These are phyloP conservation scores for Circinella umbellata DNA, from an alignment of 371 early-diverging fungal genomes.

Conservation along the genomic window DNA sequence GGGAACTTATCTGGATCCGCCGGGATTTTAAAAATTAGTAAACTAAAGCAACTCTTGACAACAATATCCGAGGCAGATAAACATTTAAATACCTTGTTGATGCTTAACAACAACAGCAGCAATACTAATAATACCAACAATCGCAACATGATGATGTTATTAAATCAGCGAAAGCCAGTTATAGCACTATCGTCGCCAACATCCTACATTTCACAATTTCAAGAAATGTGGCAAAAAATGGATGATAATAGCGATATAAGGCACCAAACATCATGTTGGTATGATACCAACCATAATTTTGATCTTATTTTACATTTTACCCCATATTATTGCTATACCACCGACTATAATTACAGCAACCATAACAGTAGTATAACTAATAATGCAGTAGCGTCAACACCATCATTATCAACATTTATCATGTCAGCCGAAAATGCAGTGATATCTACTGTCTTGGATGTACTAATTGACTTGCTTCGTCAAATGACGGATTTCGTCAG, in stretches of 20 bases:
- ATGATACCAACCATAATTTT: conserved; percentile 46
- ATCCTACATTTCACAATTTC: conserved; percentile 28
- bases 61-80: conserved; percentile 75
- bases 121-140: no score
- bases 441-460: background rate
- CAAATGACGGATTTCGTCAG: conserved; percentile 8
- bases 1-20: conserved; percentile 46
- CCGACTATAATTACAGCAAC: background rate
- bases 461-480: background rate
- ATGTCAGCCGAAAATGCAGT: background rate
- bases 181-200: background rate
- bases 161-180: no score
- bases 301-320: conserved; percentile 31
- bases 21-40: conserved; percentile 67
- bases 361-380: background rate
- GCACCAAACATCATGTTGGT: conserved; percentile 55
- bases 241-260: conserved; percentile 31
- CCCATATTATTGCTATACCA: conserved; percentile 5
- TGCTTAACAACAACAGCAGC: no score
- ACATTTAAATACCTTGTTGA: conserved; percentile 48
- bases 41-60: conserved; percentile 67
- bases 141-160: no score
- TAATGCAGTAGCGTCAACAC: no score
- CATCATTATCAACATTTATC: background rate
- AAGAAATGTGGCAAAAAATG: conserved; percentile 38